Evolutionary conservation across 306 rosid genomes (phyloP).

Genomic region (Geum urbanum): DNA sequence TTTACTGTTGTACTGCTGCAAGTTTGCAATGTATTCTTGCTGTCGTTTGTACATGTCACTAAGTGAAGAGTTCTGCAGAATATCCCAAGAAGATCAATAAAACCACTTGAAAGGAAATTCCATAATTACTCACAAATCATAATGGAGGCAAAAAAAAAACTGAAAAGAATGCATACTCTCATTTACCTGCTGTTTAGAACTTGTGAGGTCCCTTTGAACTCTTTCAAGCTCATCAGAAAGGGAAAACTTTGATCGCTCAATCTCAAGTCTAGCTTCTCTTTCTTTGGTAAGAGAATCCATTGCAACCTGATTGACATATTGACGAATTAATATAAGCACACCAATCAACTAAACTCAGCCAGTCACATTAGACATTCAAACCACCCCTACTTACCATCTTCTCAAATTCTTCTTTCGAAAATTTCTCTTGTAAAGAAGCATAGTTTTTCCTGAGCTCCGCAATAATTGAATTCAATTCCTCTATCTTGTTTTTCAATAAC

Average conservation of each 20-base stretch:
- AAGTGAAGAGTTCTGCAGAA: conserved; percentile 74
- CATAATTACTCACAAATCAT: conserved; percentile 6
- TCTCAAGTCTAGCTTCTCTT: conserved; percentile 60
- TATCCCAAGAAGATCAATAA: conserved; percentile 2
- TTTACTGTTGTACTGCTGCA: conserved; percentile 90
- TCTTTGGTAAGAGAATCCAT: conserved; percentile 72
- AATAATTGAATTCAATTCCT: too few species aligned
- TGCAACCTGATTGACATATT: conserved; percentile 50
- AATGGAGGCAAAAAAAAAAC: neutral
- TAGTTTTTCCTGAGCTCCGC: too few species aligned
- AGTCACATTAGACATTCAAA: conserved; percentile 9
- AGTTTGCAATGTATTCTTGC: conserved; percentile 90
- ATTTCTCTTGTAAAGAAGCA: conserved; percentile 78
- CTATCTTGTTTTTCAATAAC: too few species aligned
- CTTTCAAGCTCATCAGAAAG: conserved; percentile 69
- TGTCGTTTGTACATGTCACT: conserved; percentile 93
- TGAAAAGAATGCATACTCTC: conserved; percentile 5
- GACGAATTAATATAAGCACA: conserved; percentile 14
- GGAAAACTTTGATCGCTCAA: conserved; percentile 74
- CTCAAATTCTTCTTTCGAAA: conserved; percentile 74
- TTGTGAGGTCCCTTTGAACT: conserved; percentile 82
- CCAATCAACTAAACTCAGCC: conserved; percentile 22
- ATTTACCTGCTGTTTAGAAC: too few species aligned
- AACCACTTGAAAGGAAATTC: conserved; percentile 8
- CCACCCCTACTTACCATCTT: conserved; percentile 58